A percentile compares a stretch with the other conserved stretches of the same genome.
phyloP scores from a whole-genome alignment of 2,329 filamentous ascomycete genomes.

The Boeremia lycopersici region DNA sequence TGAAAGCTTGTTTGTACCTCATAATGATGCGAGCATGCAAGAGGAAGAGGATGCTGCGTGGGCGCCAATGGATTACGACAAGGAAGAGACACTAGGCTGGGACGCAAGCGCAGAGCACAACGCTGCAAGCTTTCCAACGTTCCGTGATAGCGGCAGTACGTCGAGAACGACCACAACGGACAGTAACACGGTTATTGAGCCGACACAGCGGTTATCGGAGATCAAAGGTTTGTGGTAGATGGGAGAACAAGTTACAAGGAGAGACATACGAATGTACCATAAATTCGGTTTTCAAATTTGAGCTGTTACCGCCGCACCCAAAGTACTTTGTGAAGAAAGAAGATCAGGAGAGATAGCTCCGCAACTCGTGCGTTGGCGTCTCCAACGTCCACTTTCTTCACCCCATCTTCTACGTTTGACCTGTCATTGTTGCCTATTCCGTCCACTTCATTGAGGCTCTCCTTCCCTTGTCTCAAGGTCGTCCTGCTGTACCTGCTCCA shows the following conservation, averaged over 20 bases:
- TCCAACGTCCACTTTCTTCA: too few relatives aligned
- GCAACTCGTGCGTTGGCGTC: too few relatives aligned
- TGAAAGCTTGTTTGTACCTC: conserved; percentile 73
- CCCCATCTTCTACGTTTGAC: too few relatives aligned
- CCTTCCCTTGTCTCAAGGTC: background rate
- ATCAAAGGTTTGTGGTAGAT: conserved; percentile 44
- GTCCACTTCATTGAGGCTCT: background rate
- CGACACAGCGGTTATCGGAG: conserved; percentile 76
- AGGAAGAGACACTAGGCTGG: conserved; percentile 74
- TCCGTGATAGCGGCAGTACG: conserved; percentile 49
- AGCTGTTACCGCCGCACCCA: background rate
- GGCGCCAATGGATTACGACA: conserved; percentile 72
- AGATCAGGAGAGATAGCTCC: too few relatives aligned
- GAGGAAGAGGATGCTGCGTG: conserved; percentile 70
- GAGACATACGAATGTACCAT: background rate
- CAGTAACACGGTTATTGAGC: conserved; percentile 60
- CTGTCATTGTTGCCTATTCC: too few relatives aligned
- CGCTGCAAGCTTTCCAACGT: conserved; percentile 49
- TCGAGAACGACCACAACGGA: conserved; percentile 34
- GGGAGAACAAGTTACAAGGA: background rate
- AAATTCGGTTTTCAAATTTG: background rate
- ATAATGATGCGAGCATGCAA: conserved; percentile 60
- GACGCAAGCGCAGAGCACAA: conserved; percentile 66
- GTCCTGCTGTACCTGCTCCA: background rate
- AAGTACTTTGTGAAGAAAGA: too few relatives aligned